Base-by-base conservation (phyloP, 495 filamentous ascomycete species). In the Xylaria cubensis region DNA sequence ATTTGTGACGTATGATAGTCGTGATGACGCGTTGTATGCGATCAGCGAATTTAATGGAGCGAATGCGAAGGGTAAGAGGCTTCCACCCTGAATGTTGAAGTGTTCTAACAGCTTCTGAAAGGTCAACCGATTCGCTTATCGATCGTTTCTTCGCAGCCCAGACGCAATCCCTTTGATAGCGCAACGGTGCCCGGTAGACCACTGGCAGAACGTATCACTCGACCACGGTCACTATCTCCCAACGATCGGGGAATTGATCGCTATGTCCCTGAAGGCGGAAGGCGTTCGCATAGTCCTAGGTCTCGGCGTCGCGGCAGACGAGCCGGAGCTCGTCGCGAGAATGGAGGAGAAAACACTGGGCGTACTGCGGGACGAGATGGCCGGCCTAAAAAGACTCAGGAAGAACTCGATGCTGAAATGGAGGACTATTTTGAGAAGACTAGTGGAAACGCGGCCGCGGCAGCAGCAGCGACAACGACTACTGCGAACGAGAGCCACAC, bases 321-420 rank as follows among this genome's bases (percentile, higher is more conserved):
- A 74, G 87, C 86, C 41, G 89, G 88, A 44, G 81, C 78, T 0
- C 82, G 84, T 63, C 74, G 83, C 48, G 83, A 84, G 44, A 62
- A 56, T 76, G 64, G 77, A 44, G 81, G 82, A 4, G 76, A 80
- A 19, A 80, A 79, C 8, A 80, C 78, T n/a, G 75, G 79, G 29
- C 78, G 82, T 44, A 70, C 76, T 5, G 71, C 80, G 74, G 69
- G 79, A 39, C 80, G 85, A 12, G 82, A 82, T 39, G 89, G 90
- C 55, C 87, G 95, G 64, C 91, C 91, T 3, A 92, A 89, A 79
- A 97, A 97, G 88, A 97, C 95, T 7, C 92, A 94, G 64, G 93
- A 97, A 75, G 92, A 98, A 77, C 84, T 98, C 50, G 95, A 98
- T 77, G 91, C 92, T 46, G 95, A 98, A 84, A 98, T 98, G 95